Evolutionary conservation across 441 rosid species (phyloP).

Genomic region (Rhodomyrtus psidioides): DNA sequence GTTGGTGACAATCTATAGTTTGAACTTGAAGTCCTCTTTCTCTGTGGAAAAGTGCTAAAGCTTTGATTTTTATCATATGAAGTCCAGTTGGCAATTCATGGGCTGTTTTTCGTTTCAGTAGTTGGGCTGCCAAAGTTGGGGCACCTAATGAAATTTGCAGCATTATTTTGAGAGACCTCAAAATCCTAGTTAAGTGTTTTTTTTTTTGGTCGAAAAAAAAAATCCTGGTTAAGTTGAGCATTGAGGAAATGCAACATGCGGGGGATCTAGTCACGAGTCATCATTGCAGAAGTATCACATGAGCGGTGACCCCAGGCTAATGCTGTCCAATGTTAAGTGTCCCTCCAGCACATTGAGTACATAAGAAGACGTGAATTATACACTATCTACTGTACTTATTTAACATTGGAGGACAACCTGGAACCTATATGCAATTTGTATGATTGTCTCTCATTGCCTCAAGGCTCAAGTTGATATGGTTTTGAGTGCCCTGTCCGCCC

Average conservation of each 20-base stretch:
- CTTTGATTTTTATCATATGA: neutral
- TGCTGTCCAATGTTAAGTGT: neutral
- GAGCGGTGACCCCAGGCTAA: neutral
- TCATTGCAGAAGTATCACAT: neutral
- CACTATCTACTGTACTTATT: neutral
- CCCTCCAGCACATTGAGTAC: neutral
- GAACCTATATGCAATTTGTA: neutral
- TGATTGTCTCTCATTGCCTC: neutral
- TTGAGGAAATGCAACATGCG: neutral
- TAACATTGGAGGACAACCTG: neutral
- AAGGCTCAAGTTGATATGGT: neutral
- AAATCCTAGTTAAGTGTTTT: neutral
- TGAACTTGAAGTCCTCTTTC: neutral
- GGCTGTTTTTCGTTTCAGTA: neutral
- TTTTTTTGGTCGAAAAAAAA: too few species aligned
- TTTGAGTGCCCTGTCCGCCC: neutral
- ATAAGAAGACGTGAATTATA: neutral
- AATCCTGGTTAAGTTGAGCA: neutral
- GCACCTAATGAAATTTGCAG: neutral
- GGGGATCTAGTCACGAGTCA: neutral
- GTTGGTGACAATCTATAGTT: neutral
- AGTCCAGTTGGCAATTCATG: neutral
- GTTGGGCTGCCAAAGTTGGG: neutral
- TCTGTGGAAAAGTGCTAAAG: neutral
- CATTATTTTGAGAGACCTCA: neutral